A percentile compares a stretch with the other conserved stretches of the same genome.
Evolutionary conservation across 352 stramenopile genomes (phyloP).

Genomic region (Phytophthora nicotianae): DNA sequence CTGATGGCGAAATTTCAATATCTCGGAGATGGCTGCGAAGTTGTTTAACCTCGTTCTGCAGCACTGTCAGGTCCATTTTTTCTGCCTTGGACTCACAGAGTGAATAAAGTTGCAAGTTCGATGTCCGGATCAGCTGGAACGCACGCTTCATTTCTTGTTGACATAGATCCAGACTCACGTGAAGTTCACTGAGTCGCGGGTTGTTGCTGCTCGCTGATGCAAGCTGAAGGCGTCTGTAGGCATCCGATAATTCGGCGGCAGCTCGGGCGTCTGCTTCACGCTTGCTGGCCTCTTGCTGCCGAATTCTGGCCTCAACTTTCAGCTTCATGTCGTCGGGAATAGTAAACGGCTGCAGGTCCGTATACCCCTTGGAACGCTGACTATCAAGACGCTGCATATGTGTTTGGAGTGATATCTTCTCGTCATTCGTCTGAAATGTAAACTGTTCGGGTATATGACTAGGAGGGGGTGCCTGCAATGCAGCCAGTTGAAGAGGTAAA

Average conservation of each 20-base stretch:
- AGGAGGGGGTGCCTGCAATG: constrained; percentile 40
- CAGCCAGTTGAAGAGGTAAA: constrained; percentile 53
- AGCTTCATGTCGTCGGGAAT: constrained; percentile 83
- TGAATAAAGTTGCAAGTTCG: constrained; percentile 68
- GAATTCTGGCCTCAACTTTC: constrained; percentile 76
- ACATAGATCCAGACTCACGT: constrained; percentile 65
- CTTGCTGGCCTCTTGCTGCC: constrained; percentile 57
- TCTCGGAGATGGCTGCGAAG: constrained; percentile 46
- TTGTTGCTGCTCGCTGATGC: constrained; percentile 47
- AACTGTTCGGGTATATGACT: constrained; percentile 33
- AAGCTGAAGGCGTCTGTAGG: constrained; percentile 65
- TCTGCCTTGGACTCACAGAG: constrained; percentile 72
- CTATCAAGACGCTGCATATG: constrained; percentile 44
- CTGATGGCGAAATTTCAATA: constrained; percentile 20
- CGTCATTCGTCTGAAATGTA: constrained; percentile 55
- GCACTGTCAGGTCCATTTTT: constrained; percentile 43
- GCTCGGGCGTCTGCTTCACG: constrained; percentile 49
- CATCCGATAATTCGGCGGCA: constrained; percentile 55
- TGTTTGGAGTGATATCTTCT: constrained; percentile 62
- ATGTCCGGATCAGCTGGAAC: constrained; percentile 68
- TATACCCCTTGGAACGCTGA: constrained; percentile 44
- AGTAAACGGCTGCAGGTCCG: constrained; percentile 71
- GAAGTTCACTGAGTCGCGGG: constrained; percentile 61
- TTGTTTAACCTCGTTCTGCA: constrained; percentile 61
- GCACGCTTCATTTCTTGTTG: constrained; percentile 70